A percentile compares a stretch with the other conserved stretches of the same genome.
Evolutionary conservation across 495 filamentous ascomycete species (phyloP).

Genomic region (Xylaria cubensis): DNA sequence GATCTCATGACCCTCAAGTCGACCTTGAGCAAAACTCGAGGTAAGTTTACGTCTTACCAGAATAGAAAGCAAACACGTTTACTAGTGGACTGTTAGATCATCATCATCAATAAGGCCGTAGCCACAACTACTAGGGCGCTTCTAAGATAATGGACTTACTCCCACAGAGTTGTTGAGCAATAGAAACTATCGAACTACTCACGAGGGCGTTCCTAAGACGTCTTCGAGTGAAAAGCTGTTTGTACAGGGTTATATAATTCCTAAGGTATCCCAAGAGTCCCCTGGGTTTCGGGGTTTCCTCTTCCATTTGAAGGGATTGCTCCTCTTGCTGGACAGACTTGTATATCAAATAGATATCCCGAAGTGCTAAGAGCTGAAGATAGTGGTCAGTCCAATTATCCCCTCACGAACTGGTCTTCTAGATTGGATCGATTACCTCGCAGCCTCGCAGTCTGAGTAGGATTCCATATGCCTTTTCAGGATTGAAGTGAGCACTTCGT

Average conservation of each 20-base stretch:
- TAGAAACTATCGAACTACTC: constrained; percentile 36
- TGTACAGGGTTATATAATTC: constrained; percentile 33
- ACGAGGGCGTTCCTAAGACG: constrained; percentile 41
- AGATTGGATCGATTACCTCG: constrained; percentile 21
- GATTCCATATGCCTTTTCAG: constrained; percentile 36
- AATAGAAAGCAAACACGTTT: constrained; percentile 43
- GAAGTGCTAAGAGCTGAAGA: constrained; percentile 40
- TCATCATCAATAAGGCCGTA: background rate
- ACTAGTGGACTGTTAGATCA: constrained; percentile 30
- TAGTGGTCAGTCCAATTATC: background rate
- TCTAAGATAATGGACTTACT: constrained; percentile 32
- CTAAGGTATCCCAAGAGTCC: constrained; percentile 27
- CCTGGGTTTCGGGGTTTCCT: background rate
- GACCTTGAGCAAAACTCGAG: background rate
- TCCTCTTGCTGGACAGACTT: constrained; percentile 41
- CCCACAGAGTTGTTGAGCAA: constrained; percentile 44
- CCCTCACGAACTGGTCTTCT: background rate
- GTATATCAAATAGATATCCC: constrained; percentile 41
- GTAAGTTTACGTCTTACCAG: constrained; percentile 28
- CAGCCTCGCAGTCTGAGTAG: constrained; percentile 35
- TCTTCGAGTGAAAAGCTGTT: constrained; percentile 34
- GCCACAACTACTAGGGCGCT: background rate
- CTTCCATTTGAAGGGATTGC: constrained; percentile 23
- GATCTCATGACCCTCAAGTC: background rate
- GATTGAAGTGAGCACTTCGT: constrained; percentile 33